A percentile compares a stretch with the other conserved stretches of the same genome.
These are phyloP conservation scores for Talaromyces adpressus DNA, from an alignment of 495 filamentous ascomycete genomes.

Conservation along the genomic window DNA sequence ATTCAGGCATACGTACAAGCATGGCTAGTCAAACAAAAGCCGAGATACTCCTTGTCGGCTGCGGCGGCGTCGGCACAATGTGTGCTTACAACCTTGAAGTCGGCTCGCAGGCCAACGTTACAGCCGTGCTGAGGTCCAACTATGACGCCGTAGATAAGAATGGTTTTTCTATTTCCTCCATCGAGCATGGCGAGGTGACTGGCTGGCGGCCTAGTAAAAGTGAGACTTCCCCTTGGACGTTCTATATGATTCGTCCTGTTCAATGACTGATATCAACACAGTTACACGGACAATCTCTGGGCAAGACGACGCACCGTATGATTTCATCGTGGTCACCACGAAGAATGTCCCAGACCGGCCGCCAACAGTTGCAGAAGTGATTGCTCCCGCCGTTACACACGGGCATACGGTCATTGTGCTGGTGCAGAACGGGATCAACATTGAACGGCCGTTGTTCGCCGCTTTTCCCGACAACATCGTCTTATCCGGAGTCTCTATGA, in stretches of 20 bases:
- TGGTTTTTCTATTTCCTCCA: slow-evolving; percentile 46
- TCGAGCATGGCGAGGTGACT: slow-evolving; percentile 20
- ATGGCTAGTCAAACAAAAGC: slow-evolving; percentile 13
- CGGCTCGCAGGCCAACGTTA: slow-evolving; percentile 30
- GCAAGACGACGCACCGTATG: slow-evolving; percentile 16
- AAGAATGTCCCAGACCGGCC: slow-evolving; percentile 46
- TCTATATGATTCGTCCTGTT: neutral
- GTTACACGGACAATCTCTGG: neutral
- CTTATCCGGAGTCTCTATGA: slow-evolving; percentile 12
- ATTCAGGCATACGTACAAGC: neutral
- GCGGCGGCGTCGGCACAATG: slow-evolving; percentile 45
- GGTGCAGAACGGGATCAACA: slow-evolving; percentile 50
- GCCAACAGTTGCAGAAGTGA: slow-evolving; percentile 49
- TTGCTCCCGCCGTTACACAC: slow-evolving; percentile 65
- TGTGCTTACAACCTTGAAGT: slow-evolving; percentile 41
- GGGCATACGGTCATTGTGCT: slow-evolving; percentile 40
- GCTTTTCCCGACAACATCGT: slow-evolving; percentile 39
- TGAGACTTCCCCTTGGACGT: slow-evolving; percentile 3
- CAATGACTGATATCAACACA: neutral
- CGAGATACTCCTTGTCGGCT: slow-evolving; percentile 37
- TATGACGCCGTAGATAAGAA: slow-evolving; percentile 36
- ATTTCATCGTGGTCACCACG: slow-evolving; percentile 46
- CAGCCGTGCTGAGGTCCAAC: slow-evolving; percentile 50
- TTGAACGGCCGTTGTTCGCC: slow-evolving; percentile 38
- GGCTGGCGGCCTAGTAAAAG: slow-evolving; percentile 16